These are phyloP conservation scores for Tricholomella constricta DNA, from an alignment of 768 basidiomycete genomes.

Conservation along the genomic window DNA sequence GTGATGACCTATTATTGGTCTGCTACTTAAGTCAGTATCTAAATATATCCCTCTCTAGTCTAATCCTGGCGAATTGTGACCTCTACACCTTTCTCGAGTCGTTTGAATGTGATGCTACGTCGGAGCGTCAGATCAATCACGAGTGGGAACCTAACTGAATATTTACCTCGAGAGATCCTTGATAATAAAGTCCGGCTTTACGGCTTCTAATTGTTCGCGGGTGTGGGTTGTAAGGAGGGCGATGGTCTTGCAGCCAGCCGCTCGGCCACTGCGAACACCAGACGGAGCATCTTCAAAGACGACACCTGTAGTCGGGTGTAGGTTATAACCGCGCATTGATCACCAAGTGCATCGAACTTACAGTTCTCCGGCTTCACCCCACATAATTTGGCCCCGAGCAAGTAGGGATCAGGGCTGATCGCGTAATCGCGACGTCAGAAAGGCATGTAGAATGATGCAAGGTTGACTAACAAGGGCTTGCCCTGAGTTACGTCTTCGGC, in stretches of 20 bases:
- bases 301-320: conserved; percentile 49
- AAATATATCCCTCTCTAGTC: neutral
- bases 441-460: conserved; percentile 1
- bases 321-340: neutral
- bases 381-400: conserved; percentile 77
- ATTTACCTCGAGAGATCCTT: conserved; percentile 68
- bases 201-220: conserved; percentile 64
- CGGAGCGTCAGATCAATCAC: neutral
- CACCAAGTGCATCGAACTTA: conserved; percentile 26
- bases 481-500: conserved; percentile 84
- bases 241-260: conserved; percentile 83
- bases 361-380: conserved; percentile 65
- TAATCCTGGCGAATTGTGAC: conserved; percentile 42
- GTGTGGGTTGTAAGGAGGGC: conserved; percentile 83
- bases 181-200: conserved; percentile 68
- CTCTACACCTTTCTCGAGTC: conserved; percentile 43
- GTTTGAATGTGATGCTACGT: conserved; percentile 33
- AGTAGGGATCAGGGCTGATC: conserved; percentile 83
- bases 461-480: conserved; percentile 66
- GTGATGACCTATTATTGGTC: neutral
- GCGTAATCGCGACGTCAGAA: conserved; percentile 2
- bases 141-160: neutral
- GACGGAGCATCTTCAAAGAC: conserved; percentile 93
- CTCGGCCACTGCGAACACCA: conserved; percentile 76
- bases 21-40: neutral